A percentile compares a stretch with the other conserved stretches of the same genome.
Evolutionary conservation across 345 rosid genomes (phyloP).

Genomic region (Bruguiera parviflora): DNA sequence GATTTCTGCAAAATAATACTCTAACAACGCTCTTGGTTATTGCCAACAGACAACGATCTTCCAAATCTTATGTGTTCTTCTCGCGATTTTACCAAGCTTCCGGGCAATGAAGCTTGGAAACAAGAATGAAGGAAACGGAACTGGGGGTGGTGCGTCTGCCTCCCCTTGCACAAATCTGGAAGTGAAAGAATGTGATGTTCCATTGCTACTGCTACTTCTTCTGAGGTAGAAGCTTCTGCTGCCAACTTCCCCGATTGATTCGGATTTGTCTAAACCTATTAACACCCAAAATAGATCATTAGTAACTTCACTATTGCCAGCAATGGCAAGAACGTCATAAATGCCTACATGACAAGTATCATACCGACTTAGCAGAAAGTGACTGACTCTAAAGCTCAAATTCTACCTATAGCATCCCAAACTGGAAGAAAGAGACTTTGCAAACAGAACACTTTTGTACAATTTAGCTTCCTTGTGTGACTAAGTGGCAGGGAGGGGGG

Average conservation of each 20-base stretch:
- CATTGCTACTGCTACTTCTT: constrained; percentile 32
- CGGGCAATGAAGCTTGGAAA: constrained; percentile 44
- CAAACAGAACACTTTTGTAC: too few relatives aligned
- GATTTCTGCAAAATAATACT: too few relatives aligned
- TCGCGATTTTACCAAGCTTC: constrained; percentile 46
- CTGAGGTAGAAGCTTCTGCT: constrained; percentile 74
- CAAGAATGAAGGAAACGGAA: constrained; percentile 29
- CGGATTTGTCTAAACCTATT: constrained; percentile 60
- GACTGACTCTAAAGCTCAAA: too few relatives aligned
- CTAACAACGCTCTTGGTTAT: constrained; percentile 21
- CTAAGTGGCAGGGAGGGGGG: too few relatives aligned
- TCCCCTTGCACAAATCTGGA: constrained; percentile 16
- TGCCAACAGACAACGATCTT: constrained; percentile 52
- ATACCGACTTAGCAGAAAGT: too few relatives aligned
- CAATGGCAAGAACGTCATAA: too few relatives aligned
- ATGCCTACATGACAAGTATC: too few relatives aligned
- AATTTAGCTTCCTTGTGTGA: too few relatives aligned
- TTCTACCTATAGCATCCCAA: too few relatives aligned
- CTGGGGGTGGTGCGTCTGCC: constrained; percentile 22
- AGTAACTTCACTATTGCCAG: neutral
- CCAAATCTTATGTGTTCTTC: constrained; percentile 59
- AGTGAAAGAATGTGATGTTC: constrained; percentile 12
- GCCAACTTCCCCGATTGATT: constrained; percentile 56
- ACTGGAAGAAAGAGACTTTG: too few relatives aligned
- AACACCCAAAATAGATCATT: neutral